Evolutionary conservation across 345 rosid species (phyloP).

Genomic region (Cardamine occulta): DNA sequence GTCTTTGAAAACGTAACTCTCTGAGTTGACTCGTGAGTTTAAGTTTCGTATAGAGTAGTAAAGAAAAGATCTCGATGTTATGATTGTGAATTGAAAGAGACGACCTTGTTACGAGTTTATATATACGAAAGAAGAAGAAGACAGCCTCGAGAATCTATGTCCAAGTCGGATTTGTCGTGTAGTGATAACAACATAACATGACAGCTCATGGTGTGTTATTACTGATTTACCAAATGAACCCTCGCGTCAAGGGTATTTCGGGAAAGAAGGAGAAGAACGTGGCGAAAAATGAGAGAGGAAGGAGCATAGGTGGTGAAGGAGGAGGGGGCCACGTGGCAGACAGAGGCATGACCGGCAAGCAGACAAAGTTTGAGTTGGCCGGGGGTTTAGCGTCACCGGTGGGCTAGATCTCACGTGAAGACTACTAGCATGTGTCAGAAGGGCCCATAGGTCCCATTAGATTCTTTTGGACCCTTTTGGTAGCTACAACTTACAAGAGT

Average conservation of each 20-base stretch:
- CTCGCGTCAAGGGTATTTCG: slow-evolving; percentile 4
- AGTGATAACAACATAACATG: slow-evolving; percentile 37
- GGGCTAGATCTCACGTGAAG: slow-evolving; percentile 36
- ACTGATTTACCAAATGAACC: background rate
- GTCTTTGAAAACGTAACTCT: slow-evolving; percentile 4
- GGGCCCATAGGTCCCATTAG: slow-evolving; percentile 21
- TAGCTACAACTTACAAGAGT: slow-evolving; percentile 39
- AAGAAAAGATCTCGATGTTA: slow-evolving; percentile 19
- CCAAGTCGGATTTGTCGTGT: slow-evolving; percentile 44
- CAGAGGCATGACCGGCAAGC: slow-evolving; percentile 33
- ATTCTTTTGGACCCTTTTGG: slow-evolving; percentile 40
- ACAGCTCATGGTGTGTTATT: slow-evolving; percentile 33
- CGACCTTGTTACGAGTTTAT: slow-evolving; percentile 27
- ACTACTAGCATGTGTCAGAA: slow-evolving; percentile 6
- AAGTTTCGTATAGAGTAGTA: background rate
- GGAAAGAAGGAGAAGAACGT: slow-evolving; percentile 35
- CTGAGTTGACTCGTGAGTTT: slow-evolving; percentile 17
- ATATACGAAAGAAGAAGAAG: slow-evolving; percentile 35
- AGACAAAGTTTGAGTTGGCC: slow-evolving; percentile 42
- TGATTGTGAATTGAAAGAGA: slow-evolving; percentile 38
- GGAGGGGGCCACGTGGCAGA: slow-evolving; percentile 40
- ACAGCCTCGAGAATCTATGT: slow-evolving; percentile 33
- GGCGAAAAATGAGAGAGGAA: slow-evolving; percentile 41
- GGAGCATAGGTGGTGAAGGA: slow-evolving; percentile 37
- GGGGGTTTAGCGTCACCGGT: slow-evolving; percentile 40